These are phyloP conservation scores for Quercus rubra DNA, from an alignment of 306 rosid genomes.

Conservation along the genomic window DNA sequence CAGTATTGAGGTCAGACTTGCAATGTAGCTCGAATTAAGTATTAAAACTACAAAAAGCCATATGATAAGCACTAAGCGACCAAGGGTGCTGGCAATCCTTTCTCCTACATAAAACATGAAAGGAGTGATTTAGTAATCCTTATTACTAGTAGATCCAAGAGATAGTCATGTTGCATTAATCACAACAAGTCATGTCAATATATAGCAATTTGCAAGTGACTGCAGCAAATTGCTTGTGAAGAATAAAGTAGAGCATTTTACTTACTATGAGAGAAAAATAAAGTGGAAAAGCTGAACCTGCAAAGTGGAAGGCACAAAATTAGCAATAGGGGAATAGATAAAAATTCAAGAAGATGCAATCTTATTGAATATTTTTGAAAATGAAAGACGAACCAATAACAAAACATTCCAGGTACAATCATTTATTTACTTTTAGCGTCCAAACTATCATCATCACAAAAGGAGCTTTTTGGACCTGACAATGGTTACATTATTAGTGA, in stretches of 20 bases:
- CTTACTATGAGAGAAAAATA: constrained; percentile 34
- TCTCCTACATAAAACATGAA: constrained; percentile 51
- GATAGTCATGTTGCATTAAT: too few relatives aligned
- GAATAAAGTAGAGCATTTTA: not conserved
- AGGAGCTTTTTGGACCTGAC: too few relatives aligned
- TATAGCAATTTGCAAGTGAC: not conserved
- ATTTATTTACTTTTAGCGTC: too few relatives aligned
- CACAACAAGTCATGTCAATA: not conserved
- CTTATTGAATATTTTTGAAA: not conserved
- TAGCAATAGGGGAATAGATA: not conserved
- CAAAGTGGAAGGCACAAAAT: constrained; percentile 2
- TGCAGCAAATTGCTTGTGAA: not conserved
- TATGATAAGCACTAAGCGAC: constrained; percentile 77
- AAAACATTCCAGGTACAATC: not conserved
- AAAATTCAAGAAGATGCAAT: not conserved
- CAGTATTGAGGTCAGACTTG: constrained; percentile 92
- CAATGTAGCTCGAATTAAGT: constrained; percentile 90
- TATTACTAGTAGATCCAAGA: too few relatives aligned
- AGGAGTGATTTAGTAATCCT: too few relatives aligned
- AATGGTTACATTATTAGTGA: too few relatives aligned
- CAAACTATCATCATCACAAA: too few relatives aligned
- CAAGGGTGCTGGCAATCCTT: constrained; percentile 83
- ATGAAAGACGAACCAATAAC: not conserved
- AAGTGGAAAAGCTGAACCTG: constrained; percentile 89
- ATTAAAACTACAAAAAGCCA: constrained; percentile 95